Evolutionary conservation across 1,284 basidiomycete genomes (phyloP), one percentile per base, ranked within the genome.

Genomic region (Cutaneotrichosporon spelunceum): DNA sequence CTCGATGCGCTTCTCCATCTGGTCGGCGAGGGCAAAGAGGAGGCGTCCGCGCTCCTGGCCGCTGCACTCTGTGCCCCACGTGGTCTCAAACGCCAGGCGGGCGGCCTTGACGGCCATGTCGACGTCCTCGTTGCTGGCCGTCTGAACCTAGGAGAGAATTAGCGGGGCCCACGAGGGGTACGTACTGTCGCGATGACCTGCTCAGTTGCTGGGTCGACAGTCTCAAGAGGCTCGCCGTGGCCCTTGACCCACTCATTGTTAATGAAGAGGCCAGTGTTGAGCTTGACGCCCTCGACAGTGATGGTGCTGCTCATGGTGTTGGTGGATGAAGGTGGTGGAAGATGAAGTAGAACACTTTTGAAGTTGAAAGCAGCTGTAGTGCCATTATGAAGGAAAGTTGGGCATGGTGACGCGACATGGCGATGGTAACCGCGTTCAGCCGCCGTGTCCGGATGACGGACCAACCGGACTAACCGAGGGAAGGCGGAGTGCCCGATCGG

Each of bases 41-140:
- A 94, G 65, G 59, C 14, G 84, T 29, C 90, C 87, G 59, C 94
- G 85, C 78, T 93, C 87, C 59, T 86, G 84, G 11, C 56, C 53
- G 16, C 90, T 87, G 58, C 89, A 85, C 67, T 93, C 90, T 21
- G 52, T 58, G n/a, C 62, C 62, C 93, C 93, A 96, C 49, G 60
- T 72, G 30, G 83, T 86, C 26, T 89, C 84, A 81, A 90, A 92
- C 3, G 93, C 72, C 56, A 85, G 82, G 66, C 92, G 86, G 30
- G 93, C 93, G 21, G 91, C 89, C 26, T 85, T 84, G 53, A 94
- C 92, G 7, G 92, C 92, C 48, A 82, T 73, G 72, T 94, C 88
- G 68, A 94, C 87, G 77, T 94, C 92, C 75, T 86, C 72, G n/a
- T 62, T 62, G n/a, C 64, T 63, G 1, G 72, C 75, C 8, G 59